These are phyloP conservation scores for Pseudogymnoascus sp. DNA, from an alignment of 2,329 filamentous ascomycete species.

Conservation along the genomic window DNA sequence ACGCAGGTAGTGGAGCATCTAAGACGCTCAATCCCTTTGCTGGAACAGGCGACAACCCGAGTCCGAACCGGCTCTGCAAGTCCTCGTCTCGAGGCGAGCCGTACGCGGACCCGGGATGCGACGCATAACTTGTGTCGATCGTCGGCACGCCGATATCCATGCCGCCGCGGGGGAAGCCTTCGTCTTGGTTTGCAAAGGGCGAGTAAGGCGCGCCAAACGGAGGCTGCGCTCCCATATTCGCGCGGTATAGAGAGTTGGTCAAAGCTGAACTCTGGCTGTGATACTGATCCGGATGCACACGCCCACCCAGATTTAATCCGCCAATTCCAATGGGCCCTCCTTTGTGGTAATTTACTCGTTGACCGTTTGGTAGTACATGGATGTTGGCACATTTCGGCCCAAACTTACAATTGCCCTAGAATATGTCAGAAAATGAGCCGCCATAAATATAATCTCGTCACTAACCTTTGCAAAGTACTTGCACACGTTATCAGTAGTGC, in stretches of 20 bases:
- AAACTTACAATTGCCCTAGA: constrained; percentile 95
- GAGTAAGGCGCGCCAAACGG: constrained; percentile 32
- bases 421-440: neutral
- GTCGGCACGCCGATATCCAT: constrained; percentile 40
- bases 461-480: constrained; percentile 97
- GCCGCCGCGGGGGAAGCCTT: constrained; percentile 37
- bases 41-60: constrained; percentile 70
- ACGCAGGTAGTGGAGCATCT: constrained; percentile 86
- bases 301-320: constrained; percentile 54
- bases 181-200: constrained; percentile 43
- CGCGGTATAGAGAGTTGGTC: constrained; percentile 66
- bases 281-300: constrained; percentile 60
- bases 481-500: constrained; percentile 80
- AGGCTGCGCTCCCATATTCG: constrained; percentile 38
- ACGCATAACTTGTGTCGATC: constrained; percentile 48
- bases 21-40: constrained; percentile 75
- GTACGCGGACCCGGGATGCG: constrained; percentile 55
- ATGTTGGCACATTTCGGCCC: constrained; percentile 95
- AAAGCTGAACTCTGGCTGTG: constrained; percentile 63
- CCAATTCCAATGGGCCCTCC: constrained; percentile 52
- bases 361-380: constrained; percentile 88
- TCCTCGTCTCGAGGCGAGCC: constrained; percentile 78
- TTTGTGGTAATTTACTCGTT: constrained; percentile 76
- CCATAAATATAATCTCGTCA: constrained; percentile 11
- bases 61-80: constrained; percentile 48